Conservation (phyloP, 129 eudicot genomes). For the Heracleum sosnowskyi region DNA sequence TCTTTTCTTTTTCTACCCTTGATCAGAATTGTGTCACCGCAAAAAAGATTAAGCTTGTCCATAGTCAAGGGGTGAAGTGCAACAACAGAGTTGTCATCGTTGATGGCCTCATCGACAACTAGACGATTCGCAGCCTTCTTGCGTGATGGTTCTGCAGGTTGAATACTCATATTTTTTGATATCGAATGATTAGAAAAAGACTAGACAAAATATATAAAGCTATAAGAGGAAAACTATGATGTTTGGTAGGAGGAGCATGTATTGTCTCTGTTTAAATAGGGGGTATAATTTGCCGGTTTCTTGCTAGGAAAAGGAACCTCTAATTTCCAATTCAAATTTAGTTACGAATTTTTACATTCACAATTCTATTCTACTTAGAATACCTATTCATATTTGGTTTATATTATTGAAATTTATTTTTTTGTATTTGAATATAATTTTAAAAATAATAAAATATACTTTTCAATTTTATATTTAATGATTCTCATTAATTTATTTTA, state of each 20-base stretch:
- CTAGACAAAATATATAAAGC: no score
- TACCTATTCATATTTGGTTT: no score
- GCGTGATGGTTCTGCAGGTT: slow-evolving; percentile 74
- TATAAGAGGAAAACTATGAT: background rate
- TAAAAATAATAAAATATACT: no score
- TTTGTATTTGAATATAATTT: no score
- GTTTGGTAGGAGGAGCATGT: background rate
- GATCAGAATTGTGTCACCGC: background rate
- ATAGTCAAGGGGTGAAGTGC: slow-evolving; percentile 57
- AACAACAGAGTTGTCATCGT: slow-evolving; percentile 88
- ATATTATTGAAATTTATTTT: no score
- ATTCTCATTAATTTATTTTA: no score
- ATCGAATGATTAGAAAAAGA: background rate
- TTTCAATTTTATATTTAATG: no score
- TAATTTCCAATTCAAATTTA: no score
- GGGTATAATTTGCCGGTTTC: slow-evolving; percentile 9
- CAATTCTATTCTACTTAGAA: no score
- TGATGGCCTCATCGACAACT: slow-evolving; percentile 77
- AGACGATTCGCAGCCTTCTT: slow-evolving; percentile 86
- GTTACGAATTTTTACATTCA: no score
- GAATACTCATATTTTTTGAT: slow-evolving; percentile 36
- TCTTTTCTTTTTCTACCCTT: slow-evolving; percentile 93
- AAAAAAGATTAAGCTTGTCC: background rate
- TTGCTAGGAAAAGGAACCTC: slow-evolving; percentile 32
- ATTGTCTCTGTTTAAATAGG: background rate